Base-by-base conservation (phyloP, 1,284 basidiomycete species). In the Pholiota adiposa region DNA sequence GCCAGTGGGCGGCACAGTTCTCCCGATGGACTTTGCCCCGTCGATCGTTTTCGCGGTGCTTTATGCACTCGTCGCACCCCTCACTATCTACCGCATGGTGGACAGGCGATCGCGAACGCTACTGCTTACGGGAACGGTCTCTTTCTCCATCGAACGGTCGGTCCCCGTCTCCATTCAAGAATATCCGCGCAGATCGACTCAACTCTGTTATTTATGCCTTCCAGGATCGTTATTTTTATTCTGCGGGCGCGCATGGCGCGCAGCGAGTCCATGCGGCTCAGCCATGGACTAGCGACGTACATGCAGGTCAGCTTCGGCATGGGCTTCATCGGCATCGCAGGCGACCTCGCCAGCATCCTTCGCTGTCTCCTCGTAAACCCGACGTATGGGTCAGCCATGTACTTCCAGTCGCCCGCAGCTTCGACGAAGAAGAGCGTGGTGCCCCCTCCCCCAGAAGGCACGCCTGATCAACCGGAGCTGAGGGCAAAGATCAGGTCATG, bases 1-100 rank as follows among this genome's bases (percentile, higher is more conserved):
- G 1, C 73, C 72, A 12, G 59, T 75, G n/a, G 75, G 75, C n/a
- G 75, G 76, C 6, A 70, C 70, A n/a, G 59, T 67, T 21, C 61
- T 70, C 12, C 63, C 69, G 12, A 55, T 48, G 1, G 77, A 78
- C 62, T 71, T 75, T 50, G 74, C 65, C 14, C 75, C 77, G 18
- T 76, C 75, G 1, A 66, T 77, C n/a, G 16, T 76, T 7, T 77
- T 77, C 60, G 72, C 72, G 3, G 65, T 69, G 3, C 64, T 76
- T 6, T 77, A 76, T 63, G 72, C 62, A 2, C 49, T 71, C 4
- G 64, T 79, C 14, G n/a, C 73, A 3, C 76, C 74, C 6, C 50
- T 77, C 12, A 66, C 73, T 33, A 48, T 71, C 8, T 75, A 75
- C 60, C 71, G 76, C 25, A 48, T 74, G 54, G 60, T 66, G 16